Percentiles rank a stretch among this genome's conserved stretches.
These are phyloP conservation scores for Ogataea minuta DNA, from an alignment of 805 yeast genomes.

Conservation along the genomic window DNA sequence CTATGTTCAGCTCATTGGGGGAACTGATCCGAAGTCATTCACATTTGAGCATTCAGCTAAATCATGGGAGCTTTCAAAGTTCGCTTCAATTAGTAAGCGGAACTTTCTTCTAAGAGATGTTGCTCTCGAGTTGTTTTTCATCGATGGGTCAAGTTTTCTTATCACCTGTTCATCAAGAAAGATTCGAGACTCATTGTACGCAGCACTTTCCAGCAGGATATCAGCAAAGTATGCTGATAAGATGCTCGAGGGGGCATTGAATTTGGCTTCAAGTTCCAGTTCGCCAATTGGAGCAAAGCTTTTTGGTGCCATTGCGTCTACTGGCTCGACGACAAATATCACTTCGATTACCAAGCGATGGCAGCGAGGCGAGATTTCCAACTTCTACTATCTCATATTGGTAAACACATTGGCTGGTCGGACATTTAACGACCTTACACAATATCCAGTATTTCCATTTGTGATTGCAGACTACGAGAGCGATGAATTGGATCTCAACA, in stretches of 20 bases:
- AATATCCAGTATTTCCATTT: conserved; percentile 92
- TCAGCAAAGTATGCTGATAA: conserved; percentile 50
- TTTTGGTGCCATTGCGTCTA: conserved; percentile 40
- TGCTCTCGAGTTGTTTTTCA: conserved; percentile 74
- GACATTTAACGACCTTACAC: conserved; percentile 85
- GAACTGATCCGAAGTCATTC: conserved; percentile 20
- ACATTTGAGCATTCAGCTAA: conserved; percentile 43
- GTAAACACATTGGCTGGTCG: conserved; percentile 84
- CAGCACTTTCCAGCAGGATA: conserved; percentile 47
- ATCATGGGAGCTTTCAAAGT: conserved; percentile 57
- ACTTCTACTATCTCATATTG: conserved; percentile 77
- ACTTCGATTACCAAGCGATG: conserved; percentile 64
- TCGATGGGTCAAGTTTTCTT: conserved; percentile 67
- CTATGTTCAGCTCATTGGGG: conserved; percentile 59
- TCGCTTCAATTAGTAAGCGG: conserved; percentile 68
- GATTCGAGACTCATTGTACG: conserved; percentile 56
- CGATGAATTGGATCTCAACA: conserved; percentile 58
- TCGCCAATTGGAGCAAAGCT: conserved; percentile 39
- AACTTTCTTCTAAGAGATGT: conserved; percentile 77
- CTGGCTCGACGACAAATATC: conserved; percentile 23
- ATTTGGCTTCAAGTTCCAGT: conserved; percentile 41
- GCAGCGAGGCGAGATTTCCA: conserved; percentile 76
- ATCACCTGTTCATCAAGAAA: conserved; percentile 57
- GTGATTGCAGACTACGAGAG: conserved; percentile 80
- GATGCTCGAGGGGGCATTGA: conserved; percentile 54